These are phyloP conservation scores for Fusarium domesticum DNA, from an alignment of 2,329 filamentous ascomycete genomes.

Conservation along the genomic window DNA sequence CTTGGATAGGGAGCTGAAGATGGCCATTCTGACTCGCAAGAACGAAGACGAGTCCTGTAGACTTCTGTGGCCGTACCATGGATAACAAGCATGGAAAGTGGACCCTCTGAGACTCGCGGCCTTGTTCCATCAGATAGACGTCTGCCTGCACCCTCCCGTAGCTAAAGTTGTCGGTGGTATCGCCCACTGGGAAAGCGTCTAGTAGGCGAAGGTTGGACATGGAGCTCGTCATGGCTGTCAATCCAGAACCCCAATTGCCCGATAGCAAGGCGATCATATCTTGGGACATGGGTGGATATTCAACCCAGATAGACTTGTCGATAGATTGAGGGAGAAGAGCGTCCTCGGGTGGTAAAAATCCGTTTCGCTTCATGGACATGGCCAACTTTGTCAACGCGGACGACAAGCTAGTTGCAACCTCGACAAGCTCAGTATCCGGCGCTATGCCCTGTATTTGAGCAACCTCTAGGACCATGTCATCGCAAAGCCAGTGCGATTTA, in stretches of 20 bases:
- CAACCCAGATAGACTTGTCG: conserved; percentile 78
- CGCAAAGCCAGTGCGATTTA: conserved; percentile 80
- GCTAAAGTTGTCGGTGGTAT: conserved; percentile 70
- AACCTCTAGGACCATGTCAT: conserved; percentile 52
- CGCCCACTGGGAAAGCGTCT: conserved; percentile 72
- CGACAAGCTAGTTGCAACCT: conserved; percentile 54
- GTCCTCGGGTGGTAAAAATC: conserved; percentile 69
- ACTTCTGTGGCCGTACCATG: conserved; percentile 65
- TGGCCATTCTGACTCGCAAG: conserved; percentile 77
- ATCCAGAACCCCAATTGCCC: conserved; percentile 52
- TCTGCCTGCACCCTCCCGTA: conserved; percentile 77
- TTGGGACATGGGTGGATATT: conserved; percentile 70
- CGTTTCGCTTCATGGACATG: conserved; percentile 80
- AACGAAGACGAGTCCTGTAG: conserved; percentile 67
- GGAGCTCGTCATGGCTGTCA: conserved; percentile 47
- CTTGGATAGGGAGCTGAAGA: conserved; percentile 71
- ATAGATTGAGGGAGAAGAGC: conserved; percentile 71
- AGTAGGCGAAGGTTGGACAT: conserved; percentile 52
- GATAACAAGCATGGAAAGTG: conserved; percentile 73
- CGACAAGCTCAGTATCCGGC: conserved; percentile 47
- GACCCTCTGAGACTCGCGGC: conserved; percentile 64
- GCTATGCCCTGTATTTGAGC: conserved; percentile 41
- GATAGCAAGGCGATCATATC: conserved; percentile 70
- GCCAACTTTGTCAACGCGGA: conserved; percentile 70
- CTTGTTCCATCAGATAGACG: conserved; percentile 70